Base-by-base conservation (phyloP, 805 yeast species). In the Metschnikowia rubicola region DNA sequence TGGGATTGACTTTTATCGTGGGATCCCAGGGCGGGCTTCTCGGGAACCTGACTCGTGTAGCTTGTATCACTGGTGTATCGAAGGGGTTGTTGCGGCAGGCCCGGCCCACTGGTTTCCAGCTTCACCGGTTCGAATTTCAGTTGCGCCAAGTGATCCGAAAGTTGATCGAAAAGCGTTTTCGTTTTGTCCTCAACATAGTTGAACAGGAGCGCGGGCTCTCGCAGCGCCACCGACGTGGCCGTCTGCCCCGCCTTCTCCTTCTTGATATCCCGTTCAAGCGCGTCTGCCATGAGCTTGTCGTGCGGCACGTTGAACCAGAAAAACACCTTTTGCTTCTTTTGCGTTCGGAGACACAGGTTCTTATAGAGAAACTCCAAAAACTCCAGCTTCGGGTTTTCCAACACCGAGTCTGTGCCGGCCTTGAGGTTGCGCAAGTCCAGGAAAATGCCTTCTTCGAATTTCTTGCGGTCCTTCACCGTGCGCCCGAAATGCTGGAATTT, bases 281-380 rank as follows among this genome's bases (percentile, higher is more conserved):
- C 97, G 66, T 94, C 98, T 2, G 89, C 82, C 77, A 94, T 91
- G 37, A 92, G 71, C 61, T 86, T 83, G 61, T 91, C 96, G 66
- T 92, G 98, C 21, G 94, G 94, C 9, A 94, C 97, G 61, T 91
- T 86, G 64, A 87, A 90, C 98, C 98, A 94, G 65, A 86, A 89
- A 63, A 92, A 92, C 37, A 92, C 97, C 62, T 94, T 92, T 64
- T 92, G 99, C 61, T 94, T 92, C 76, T 92, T 92, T 60, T 92
- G 97, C 0, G 99, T 92, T 57, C 96, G 77, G 26, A 92, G 73
- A 62, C 98, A 92, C 53, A 84, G 82, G 63, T 92, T 88, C 60
- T 84, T 86, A 67, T 86, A 89, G 28, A 92, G 71, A 59, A 92
- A 90, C 52, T 85, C 86, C 50, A 92, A 73, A 62, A 92, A 90